Percentiles rank a stretch among this genome's conserved stretches.
Conservation (phyloP, 1,139 yeast species). For the Geotrichum citri-aurantii region DNA sequence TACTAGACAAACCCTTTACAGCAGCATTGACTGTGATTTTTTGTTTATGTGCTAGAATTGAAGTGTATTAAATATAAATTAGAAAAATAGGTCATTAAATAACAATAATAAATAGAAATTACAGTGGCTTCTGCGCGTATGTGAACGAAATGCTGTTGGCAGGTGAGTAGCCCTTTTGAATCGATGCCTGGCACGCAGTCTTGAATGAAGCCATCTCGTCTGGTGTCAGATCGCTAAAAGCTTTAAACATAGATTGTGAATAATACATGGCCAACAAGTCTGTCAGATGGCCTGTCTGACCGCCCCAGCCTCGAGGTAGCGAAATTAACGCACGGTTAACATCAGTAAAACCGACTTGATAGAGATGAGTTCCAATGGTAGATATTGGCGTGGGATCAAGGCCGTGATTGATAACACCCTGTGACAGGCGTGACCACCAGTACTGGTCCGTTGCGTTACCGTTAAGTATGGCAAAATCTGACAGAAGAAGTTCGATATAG, state of each 20-base stretch:
- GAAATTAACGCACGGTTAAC: constrained; percentile 29
- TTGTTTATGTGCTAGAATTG: not conserved
- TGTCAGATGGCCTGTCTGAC: constrained; percentile 32
- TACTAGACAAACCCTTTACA: not conserved
- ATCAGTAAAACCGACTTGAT: constrained; percentile 33
- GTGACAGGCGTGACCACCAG: constrained; percentile 29
- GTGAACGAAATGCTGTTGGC: constrained; percentile 2
- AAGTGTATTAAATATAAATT: not conserved
- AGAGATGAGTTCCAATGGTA: constrained; percentile 25
- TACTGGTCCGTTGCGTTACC: constrained; percentile 22
- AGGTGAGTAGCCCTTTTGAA: not conserved
- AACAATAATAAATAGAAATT: not conserved
- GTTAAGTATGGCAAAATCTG: constrained; percentile 31
- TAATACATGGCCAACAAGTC: constrained; percentile 31
- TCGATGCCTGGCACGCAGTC: not conserved
- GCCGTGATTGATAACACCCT: constrained; percentile 26
- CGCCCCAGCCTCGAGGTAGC: constrained; percentile 36
- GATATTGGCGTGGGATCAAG: constrained; percentile 34
- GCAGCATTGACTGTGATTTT: not conserved
- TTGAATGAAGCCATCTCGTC: constrained; percentile 23
- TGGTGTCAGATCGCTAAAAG: constrained; percentile 26
- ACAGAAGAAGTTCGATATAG: constrained; percentile 34
- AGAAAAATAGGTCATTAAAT: not conserved
- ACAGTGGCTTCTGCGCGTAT: constrained; percentile 2
- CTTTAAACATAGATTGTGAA: constrained; percentile 27